These are phyloP conservation scores for Phaseolus coccineus DNA, from an alignment of 331 rosid species.

Conservation along the genomic window DNA sequence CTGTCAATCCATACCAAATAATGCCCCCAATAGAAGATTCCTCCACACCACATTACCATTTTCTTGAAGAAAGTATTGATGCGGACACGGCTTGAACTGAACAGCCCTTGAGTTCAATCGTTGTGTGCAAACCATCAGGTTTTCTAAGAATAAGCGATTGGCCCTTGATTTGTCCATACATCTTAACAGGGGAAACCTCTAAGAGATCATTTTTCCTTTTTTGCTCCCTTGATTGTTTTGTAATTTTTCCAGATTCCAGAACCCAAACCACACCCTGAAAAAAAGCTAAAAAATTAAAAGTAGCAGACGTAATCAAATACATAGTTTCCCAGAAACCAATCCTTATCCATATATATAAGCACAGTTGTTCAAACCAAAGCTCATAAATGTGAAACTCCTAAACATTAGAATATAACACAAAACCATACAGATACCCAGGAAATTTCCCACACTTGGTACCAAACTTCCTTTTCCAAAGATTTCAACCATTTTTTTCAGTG, in stretches of 20 bases:
- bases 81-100: constrained; percentile 87
- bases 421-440: neutral
- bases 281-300: neutral
- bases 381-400: neutral
- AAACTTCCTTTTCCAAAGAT: neutral
- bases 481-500: neutral
- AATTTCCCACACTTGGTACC: neutral
- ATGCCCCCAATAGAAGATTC: constrained; percentile 36
- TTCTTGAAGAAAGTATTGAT: constrained; percentile 68
- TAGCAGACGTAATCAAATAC: neutral
- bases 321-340: neutral
- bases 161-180: constrained; percentile 68
- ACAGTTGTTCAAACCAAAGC: neutral
- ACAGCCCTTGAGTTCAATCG: constrained; percentile 71
- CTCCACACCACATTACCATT: constrained; percentile 68
- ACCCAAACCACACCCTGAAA: constrained; percentile 90
- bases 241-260: constrained; percentile 64
- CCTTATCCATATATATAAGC: neutral
- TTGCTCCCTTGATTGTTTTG: constrained; percentile 55
- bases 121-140: constrained; percentile 58
- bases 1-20: constrained; percentile 21
- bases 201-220: constrained; percentile 61
- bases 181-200: constrained; percentile 80
- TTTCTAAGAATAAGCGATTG: constrained; percentile 58
- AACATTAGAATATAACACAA: constrained; percentile 9